Evolutionary conservation across 768 basidiomycete genomes (phyloP).

Genomic region (Tylopilus intermedius): DNA sequence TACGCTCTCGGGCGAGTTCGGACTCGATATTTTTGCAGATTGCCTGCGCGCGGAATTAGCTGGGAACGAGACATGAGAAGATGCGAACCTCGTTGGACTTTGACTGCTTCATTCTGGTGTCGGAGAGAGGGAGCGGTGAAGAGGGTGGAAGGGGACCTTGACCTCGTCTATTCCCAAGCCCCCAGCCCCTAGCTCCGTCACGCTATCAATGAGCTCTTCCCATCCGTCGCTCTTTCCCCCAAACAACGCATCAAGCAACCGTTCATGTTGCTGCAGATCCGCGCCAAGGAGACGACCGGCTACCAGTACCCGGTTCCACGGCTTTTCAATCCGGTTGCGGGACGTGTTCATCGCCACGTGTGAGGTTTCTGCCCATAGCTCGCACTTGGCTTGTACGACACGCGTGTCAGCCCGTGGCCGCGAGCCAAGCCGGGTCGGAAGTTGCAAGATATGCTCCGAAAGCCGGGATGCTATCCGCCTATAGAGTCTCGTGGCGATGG

Average conservation of each 20-base stretch:
- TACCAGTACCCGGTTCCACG: slow-evolving; percentile 71
- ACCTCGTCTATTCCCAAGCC: slow-evolving; percentile 65
- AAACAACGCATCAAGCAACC: slow-evolving; percentile 14
- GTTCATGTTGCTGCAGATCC: slow-evolving; percentile 40
- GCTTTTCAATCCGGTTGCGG: slow-evolving; percentile 55
- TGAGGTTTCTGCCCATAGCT: slow-evolving; percentile 81
- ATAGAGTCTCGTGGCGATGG: slow-evolving; percentile 60
- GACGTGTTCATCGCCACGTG: slow-evolving; percentile 48
- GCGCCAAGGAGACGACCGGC: slow-evolving; percentile 64
- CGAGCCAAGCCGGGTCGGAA: slow-evolving; percentile 68
- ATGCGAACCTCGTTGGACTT: slow-evolving; percentile 82
- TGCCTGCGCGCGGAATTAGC: slow-evolving; percentile 51
- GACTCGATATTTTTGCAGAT: slow-evolving; percentile 98
- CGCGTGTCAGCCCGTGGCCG: slow-evolving; percentile 24
- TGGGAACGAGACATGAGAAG: neutral
- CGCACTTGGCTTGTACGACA: slow-evolving; percentile 63
- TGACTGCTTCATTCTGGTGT: slow-evolving; percentile 81
- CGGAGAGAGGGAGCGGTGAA: slow-evolving; percentile 56
- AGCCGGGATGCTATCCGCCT: slow-evolving; percentile 66
- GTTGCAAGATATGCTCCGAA: slow-evolving; percentile 75
- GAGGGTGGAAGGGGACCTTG: slow-evolving; percentile 65
- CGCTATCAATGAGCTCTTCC: slow-evolving; percentile 43
- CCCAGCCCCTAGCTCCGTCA: slow-evolving; percentile 51
- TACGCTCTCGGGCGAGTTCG: slow-evolving; percentile 91
- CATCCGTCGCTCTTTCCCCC: slow-evolving; percentile 36